Evolutionary conservation across 2,329 filamentous ascomycete species (phyloP).

Genomic region (Didymella sp.): DNA sequence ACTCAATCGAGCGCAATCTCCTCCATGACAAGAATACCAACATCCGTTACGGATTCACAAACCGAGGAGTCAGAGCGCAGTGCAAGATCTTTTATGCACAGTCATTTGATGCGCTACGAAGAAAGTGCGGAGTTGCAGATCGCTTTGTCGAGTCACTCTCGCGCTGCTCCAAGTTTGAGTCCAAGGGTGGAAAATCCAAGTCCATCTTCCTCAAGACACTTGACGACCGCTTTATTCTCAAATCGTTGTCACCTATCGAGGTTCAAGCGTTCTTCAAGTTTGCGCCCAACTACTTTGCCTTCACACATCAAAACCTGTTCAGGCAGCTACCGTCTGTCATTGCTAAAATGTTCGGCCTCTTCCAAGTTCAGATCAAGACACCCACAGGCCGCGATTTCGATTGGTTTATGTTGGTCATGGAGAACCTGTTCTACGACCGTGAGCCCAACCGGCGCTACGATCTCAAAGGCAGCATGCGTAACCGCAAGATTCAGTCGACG

Average conservation of each 20-base stretch:
- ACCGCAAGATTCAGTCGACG: slow-evolving; percentile 94
- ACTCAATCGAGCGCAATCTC: slow-evolving; percentile 83
- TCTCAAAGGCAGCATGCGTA: slow-evolving; percentile 97
- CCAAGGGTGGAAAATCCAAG: slow-evolving; percentile 96
- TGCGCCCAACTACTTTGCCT: slow-evolving; percentile 94
- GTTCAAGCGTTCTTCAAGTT: slow-evolving; percentile 94
- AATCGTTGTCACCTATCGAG: slow-evolving; percentile 88
- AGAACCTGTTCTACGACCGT: slow-evolving; percentile 97
- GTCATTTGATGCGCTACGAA: slow-evolving; percentile 92
- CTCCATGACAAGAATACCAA: slow-evolving; percentile 87
- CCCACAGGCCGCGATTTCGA: slow-evolving; percentile 94
- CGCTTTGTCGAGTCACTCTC: slow-evolving; percentile 95
- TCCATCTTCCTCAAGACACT: slow-evolving; percentile 96
- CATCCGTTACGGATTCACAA: slow-evolving; percentile 93
- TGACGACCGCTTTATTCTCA: slow-evolving; percentile 91
- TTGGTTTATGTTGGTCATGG: slow-evolving; percentile 92
- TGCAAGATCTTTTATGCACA: slow-evolving; percentile 99
- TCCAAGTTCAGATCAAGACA: slow-evolving; percentile 97
- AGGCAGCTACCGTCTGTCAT: slow-evolving; percentile 93
- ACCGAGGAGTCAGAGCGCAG: slow-evolving; percentile 91
- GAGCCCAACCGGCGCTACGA: slow-evolving; percentile 82
- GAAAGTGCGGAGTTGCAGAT: slow-evolving; percentile 91
- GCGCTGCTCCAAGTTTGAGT: slow-evolving; percentile 96
- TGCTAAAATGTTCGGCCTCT: slow-evolving; percentile 98
- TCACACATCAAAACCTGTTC: slow-evolving; percentile 96